Evolutionary conservation across 78 protist species (phyloP), one percentile per base, ranked within the genome.

Genomic region (Polysphondylium violaceum): DNA sequence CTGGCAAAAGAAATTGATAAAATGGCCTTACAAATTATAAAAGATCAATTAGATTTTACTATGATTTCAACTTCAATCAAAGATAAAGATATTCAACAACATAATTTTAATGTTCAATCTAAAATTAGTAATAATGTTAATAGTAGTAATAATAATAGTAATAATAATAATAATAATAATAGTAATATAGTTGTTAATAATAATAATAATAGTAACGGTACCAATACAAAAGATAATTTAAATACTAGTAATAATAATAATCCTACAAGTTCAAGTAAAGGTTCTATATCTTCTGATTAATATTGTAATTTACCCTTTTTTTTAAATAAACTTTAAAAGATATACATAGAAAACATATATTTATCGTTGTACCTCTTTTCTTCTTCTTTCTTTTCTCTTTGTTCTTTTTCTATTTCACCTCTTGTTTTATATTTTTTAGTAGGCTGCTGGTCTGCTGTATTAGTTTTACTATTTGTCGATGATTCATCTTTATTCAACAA

Each of bases 321-420:
- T n/a, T n/a, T n/a, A n/a, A n/a, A n/a, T n/a, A n/a, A n/a, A n/a
- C n/a, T n/a, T n/a, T n/a, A n/a, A n/a, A n/a, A n/a, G n/a, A n/a
- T n/a, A n/a, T n/a, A n/a, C n/a, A n/a, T n/a, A n/a, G 8, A 47
- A 11, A 47, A 8, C 11, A 11, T 43, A 41, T 36, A 21, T 16
- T 36, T 85, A n/a, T 63, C 53, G 33, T 40, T 68, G 36, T 9
- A 27, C 55, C 65, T 21, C 56, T 55, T 86, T 59, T 86, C 83
- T 21, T 87, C 85, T 25, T 72, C 85, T 47, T 85, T 85, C 38
- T 85, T 85, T 64, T 87, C 64, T 68, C 21, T 35, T 51, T 33
- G 21, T 33, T 83, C 91, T 83, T 69, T 83, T 33, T 83, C 91
- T n/a, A 83, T 83, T 83, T 83, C 86, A 44, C 93, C 86, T 76